Conservation (phyloP, 495 filamentous ascomycete species). For the Lophium mytilinum region DNA sequence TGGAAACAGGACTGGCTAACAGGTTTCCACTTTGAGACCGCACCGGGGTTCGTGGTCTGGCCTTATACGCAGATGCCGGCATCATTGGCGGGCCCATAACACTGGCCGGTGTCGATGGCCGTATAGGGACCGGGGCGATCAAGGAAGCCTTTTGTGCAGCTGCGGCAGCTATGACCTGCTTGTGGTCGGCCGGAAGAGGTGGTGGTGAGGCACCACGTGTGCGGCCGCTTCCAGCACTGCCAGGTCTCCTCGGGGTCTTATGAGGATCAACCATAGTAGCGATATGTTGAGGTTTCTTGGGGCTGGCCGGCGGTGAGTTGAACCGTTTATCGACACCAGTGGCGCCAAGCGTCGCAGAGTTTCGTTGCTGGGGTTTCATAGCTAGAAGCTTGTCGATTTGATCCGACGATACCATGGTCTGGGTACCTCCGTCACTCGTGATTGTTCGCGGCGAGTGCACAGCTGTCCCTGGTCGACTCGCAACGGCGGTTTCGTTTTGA, state of each 20-base stretch:
- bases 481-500: too few relatives aligned
- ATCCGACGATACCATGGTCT: slow-evolving; percentile 32
- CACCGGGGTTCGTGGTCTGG: slow-evolving; percentile 65
- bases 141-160: slow-evolving; percentile 48
- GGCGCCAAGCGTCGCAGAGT: slow-evolving; percentile 9
- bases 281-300: neutral
- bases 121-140: slow-evolving; percentile 16
- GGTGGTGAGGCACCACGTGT: slow-evolving; percentile 48
- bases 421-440: slow-evolving; percentile 30
- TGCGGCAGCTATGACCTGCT: slow-evolving; percentile 66
- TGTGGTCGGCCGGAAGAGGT: slow-evolving; percentile 74
- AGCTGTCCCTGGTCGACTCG: too few relatives aligned
- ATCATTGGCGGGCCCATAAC: slow-evolving; percentile 80
- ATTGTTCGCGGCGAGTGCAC: neutral
- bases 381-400: slow-evolving; percentile 33
- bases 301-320: slow-evolving; percentile 12
- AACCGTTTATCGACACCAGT: slow-evolving; percentile 17
- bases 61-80: slow-evolving; percentile 70
- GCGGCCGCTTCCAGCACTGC: slow-evolving; percentile 60
- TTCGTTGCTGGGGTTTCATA: slow-evolving; percentile 2
- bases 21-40: slow-evolving; percentile 2
- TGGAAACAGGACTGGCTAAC: slow-evolving; percentile 28
- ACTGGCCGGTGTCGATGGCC: slow-evolving; percentile 21
- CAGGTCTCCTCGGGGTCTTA: slow-evolving; percentile 46
- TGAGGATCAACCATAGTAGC: slow-evolving; percentile 3